These are phyloP conservation scores for Porcisia deanei DNA, from an alignment of 208 protist species.

Conservation along the genomic window DNA sequence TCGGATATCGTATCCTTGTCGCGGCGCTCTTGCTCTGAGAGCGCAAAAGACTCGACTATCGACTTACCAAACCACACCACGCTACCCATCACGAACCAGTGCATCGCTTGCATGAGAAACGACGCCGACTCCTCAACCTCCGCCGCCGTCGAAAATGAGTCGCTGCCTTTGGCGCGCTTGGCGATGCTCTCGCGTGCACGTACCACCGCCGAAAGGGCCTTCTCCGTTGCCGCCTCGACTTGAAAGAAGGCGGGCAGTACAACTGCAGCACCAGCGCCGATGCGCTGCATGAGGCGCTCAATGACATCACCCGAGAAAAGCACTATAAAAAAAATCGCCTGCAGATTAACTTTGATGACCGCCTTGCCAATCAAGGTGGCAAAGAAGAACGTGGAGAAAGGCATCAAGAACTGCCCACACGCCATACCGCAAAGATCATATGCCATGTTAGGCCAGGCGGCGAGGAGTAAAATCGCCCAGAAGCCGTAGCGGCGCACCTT, in stretches of 20 bases:
- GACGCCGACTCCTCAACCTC: slow-evolving; percentile 28
- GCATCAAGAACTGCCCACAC: slow-evolving; percentile 96
- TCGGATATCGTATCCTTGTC: slow-evolving; percentile 41
- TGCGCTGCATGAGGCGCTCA: slow-evolving; percentile 47
- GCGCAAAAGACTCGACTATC: slow-evolving; percentile 85
- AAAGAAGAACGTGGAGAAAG: slow-evolving; percentile 97
- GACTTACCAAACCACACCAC: slow-evolving; percentile 86
- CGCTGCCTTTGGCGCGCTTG: slow-evolving; percentile 36
- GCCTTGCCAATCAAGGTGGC: slow-evolving; percentile 97
- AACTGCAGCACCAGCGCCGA: slow-evolving; percentile 27
- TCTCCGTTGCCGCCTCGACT: slow-evolving; percentile 37
- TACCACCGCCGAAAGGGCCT: slow-evolving; percentile 46
- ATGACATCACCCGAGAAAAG: slow-evolving; percentile 88
- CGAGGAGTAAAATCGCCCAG: slow-evolving; percentile 93
- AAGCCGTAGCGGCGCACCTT: slow-evolving; percentile 91
- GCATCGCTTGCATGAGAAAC: slow-evolving; percentile 46
- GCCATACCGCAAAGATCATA: slow-evolving; percentile 97
- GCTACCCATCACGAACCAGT: slow-evolving; percentile 61
- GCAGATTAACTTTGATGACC: slow-evolving; percentile 89
- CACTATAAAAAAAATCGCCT: slow-evolving; percentile 87
- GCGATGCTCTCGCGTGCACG: slow-evolving; percentile 75
- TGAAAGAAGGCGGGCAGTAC: slow-evolving; percentile 35
- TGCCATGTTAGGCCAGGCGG: slow-evolving; percentile 96
- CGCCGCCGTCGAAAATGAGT: slow-evolving; percentile 3
- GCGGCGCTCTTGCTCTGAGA: slow-evolving; percentile 54